Conservation (phyloP, 1,139 yeast species). For the Magnusiomyces suaveolens region DNA sequence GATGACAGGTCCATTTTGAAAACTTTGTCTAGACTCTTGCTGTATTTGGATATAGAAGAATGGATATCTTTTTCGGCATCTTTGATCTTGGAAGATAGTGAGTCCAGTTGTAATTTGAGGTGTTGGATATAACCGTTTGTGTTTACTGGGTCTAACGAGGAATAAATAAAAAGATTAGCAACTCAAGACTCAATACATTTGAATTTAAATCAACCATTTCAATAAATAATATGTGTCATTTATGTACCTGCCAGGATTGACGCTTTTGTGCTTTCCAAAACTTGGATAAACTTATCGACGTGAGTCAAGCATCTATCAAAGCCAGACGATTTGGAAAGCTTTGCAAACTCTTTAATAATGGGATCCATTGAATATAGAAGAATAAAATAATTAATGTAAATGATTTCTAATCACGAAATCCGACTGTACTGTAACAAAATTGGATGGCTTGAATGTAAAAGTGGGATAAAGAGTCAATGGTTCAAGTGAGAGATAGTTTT, state of each 20-base stretch:
- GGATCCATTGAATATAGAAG: slow-evolving; percentile 30
- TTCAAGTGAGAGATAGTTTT: no score
- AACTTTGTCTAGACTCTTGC: slow-evolving; percentile 30
- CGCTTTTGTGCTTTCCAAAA: slow-evolving; percentile 23
- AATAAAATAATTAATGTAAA: no score
- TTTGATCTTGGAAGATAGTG: slow-evolving; percentile 15
- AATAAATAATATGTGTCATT: background rate
- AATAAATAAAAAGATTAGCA: no score
- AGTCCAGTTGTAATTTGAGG: slow-evolving; percentile 8
- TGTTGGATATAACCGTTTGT: slow-evolving; percentile 8
- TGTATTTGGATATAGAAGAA: slow-evolving; percentile 27
- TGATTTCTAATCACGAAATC: no score
- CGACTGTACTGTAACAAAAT: no score
- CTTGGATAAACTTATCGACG: slow-evolving; percentile 24
- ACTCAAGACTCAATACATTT: no score
- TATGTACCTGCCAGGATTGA: slow-evolving; percentile 15
- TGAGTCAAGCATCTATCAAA: slow-evolving; percentile 26
- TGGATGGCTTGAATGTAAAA: no score
- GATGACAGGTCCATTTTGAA: slow-evolving; percentile 24
- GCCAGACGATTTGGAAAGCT: slow-evolving; percentile 24
- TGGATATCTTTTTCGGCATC: slow-evolving; percentile 29
- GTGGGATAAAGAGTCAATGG: no score
- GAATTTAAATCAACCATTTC: background rate
- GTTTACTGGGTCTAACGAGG: slow-evolving; percentile 16
- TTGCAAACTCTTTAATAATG: slow-evolving; percentile 24